Percentiles rank a stretch among this genome's conserved stretches.
Conservation (phyloP, 306 rosid species). For the Medicago arabica region DNA sequence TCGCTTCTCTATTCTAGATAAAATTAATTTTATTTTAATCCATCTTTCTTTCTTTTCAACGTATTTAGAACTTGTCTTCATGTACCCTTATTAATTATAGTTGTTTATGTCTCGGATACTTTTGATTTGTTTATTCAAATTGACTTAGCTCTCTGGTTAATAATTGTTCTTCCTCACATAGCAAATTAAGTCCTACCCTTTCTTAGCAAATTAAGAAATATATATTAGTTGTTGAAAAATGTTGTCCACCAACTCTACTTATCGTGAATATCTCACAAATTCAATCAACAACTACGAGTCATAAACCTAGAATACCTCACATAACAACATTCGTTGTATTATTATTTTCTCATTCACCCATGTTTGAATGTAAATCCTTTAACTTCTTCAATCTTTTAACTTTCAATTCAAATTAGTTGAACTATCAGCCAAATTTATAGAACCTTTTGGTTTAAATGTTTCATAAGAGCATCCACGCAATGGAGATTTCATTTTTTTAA, state of each 20-base stretch:
- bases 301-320: no score
- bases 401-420: no score
- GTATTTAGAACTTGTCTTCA: conserved; percentile 2
- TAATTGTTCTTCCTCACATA: not conserved
- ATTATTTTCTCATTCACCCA: no score
- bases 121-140: conserved; percentile 1
- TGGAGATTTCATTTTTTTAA: no score
- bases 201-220: not conserved
- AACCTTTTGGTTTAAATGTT: not conserved
- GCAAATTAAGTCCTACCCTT: not conserved
- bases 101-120: not conserved
- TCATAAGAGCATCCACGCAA: not conserved
- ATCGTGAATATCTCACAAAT: no score
- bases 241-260: no score
- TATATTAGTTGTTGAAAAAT: no score
- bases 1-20: conserved; percentile 27
- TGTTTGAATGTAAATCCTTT: no score
- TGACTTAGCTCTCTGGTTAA: not conserved
- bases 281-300: no score
- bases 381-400: no score
- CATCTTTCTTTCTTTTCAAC: conserved; percentile 2
- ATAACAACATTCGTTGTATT: no score
- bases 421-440: no score
- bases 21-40: conserved; percentile 1
- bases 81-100: not conserved